These are phyloP conservation scores for Cyclospora cayetanensis DNA, from an alignment of 169 alveolate genomes.

Conservation along the genomic window DNA sequence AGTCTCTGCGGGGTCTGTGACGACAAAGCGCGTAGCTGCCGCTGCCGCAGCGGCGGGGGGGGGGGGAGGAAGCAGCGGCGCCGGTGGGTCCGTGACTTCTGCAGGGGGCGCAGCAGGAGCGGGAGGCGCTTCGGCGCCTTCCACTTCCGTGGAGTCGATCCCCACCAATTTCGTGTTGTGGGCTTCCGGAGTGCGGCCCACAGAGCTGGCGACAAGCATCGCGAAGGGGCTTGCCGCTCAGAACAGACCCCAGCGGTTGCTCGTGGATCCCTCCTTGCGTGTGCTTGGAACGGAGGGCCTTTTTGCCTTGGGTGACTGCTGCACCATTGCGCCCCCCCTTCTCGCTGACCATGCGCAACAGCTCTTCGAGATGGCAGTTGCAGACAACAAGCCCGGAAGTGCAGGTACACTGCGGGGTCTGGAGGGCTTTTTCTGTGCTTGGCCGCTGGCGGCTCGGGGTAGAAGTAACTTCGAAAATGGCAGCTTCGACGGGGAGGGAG, in stretches of 20 bases:
- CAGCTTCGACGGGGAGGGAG: background rate
- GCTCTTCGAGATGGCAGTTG: conserved; percentile 25
- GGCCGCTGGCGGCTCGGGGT: background rate
- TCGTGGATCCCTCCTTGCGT: conserved; percentile 37
- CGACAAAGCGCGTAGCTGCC: background rate
- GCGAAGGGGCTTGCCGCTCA: background rate
- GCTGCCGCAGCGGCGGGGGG: conserved; percentile 32
- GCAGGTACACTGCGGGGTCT: background rate
- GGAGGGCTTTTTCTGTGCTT: background rate
- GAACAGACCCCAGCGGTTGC: conserved; percentile 4
- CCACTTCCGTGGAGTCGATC: background rate
- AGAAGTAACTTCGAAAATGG: background rate
- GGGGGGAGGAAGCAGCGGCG: background rate
- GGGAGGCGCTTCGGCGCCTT: background rate
- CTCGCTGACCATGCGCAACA: conserved; percentile 35
- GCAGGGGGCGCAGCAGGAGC: background rate
- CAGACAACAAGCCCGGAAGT: background rate
- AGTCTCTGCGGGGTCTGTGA: background rate
- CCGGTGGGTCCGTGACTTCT: background rate
- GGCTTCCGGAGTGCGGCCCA: conserved; percentile 67
- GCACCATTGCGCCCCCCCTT: conserved; percentile 15
- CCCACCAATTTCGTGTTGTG: conserved; percentile 65
- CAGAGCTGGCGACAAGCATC: background rate
- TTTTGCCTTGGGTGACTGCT: conserved; percentile 71
- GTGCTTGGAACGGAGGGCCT: conserved; percentile 47